Evolutionary conservation across 2,329 filamentous ascomycete species (phyloP).

Genomic region (Neofusicoccum laricinum): DNA sequence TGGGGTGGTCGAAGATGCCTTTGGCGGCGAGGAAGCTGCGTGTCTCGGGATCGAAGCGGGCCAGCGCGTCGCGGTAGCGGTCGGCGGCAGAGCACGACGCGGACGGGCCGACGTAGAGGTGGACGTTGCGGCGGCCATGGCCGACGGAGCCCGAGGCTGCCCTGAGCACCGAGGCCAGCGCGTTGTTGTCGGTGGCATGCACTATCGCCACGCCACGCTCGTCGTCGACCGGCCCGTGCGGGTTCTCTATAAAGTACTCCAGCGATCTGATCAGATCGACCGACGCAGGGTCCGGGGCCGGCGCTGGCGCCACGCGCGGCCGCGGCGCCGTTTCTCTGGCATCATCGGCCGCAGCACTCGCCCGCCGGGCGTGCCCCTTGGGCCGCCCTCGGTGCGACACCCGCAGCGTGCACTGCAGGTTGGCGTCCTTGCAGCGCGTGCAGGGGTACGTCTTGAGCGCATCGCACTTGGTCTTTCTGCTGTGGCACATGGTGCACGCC

Average conservation of each 20-base stretch:
- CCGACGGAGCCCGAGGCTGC: not conserved
- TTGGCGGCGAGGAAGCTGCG: not conserved
- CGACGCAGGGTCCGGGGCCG: no score
- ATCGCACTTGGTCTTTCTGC: not conserved
- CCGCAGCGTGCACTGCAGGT: not conserved
- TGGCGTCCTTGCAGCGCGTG: not conserved
- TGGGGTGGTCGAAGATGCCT: not conserved
- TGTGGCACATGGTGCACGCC: not conserved
- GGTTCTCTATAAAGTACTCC: slow-evolving; percentile 8
- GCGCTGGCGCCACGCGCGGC: no score
- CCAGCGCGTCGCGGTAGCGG: not conserved
- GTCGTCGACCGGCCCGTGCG: not conserved
- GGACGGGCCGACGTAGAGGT: not conserved
- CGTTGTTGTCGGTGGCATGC: slow-evolving; percentile 8
- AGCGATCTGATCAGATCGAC: slow-evolving; percentile 3
- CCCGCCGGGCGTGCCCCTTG: no score
- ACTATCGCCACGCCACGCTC: not conserved
- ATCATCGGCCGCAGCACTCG: not conserved
- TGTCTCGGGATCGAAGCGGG: not conserved
- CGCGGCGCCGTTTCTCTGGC: not conserved
- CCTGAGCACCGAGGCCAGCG: not conserved
- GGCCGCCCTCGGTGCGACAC: not conserved
- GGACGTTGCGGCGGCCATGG: not conserved
- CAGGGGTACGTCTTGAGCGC: not conserved
- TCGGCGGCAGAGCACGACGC: not conserved